Evolutionary conservation across 2,329 filamentous ascomycete genomes (phyloP).

Genomic region (Aspergillus sclerotialis): DNA sequence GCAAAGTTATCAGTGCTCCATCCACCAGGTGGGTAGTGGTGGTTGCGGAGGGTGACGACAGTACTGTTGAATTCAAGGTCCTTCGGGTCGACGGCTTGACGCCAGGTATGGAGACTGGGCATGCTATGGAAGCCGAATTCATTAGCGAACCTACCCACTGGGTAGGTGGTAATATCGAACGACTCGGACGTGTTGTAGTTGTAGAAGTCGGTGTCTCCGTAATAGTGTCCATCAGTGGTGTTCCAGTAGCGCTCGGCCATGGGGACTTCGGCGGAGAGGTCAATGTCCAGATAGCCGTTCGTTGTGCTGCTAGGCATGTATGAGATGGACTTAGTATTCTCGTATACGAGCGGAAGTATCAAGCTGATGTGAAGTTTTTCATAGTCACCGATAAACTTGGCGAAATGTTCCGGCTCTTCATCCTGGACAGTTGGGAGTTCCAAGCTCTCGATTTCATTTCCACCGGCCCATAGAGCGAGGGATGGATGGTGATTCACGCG

Average conservation of each 20-base stretch:
- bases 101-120: slow-evolving; percentile 55
- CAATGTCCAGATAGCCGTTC: slow-evolving; percentile 51
- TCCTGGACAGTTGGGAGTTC: slow-evolving; percentile 40
- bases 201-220: slow-evolving; percentile 57
- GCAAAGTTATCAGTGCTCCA: slow-evolving; percentile 42
- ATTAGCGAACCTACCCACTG: slow-evolving; percentile 54
- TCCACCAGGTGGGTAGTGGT: slow-evolving; percentile 50
- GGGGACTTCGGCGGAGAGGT: slow-evolving; percentile 47
- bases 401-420: slow-evolving; percentile 39
- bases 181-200: slow-evolving; percentile 49
- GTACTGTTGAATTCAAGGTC: slow-evolving; percentile 54
- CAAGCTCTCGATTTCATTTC: slow-evolving; percentile 55
- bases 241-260: slow-evolving; percentile 54
- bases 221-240: slow-evolving; percentile 45
- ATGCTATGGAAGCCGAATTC: slow-evolving; percentile 60
- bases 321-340: slow-evolving; percentile 52
- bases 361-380: slow-evolving; percentile 52
- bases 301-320: slow-evolving; percentile 56
- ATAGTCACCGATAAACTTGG: slow-evolving; percentile 45
- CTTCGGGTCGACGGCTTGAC: slow-evolving; percentile 43
- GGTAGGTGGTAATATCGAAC: slow-evolving; percentile 51
- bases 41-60: slow-evolving; percentile 50
- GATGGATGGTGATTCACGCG: slow-evolving; percentile 55
- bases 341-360: slow-evolving; percentile 50
- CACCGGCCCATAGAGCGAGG: slow-evolving; percentile 48